Evolutionary conservation across 768 basidiomycete genomes (phyloP), one percentile per base, ranked within the genome.

Genomic region (Chlorophyllum brunneum): DNA sequence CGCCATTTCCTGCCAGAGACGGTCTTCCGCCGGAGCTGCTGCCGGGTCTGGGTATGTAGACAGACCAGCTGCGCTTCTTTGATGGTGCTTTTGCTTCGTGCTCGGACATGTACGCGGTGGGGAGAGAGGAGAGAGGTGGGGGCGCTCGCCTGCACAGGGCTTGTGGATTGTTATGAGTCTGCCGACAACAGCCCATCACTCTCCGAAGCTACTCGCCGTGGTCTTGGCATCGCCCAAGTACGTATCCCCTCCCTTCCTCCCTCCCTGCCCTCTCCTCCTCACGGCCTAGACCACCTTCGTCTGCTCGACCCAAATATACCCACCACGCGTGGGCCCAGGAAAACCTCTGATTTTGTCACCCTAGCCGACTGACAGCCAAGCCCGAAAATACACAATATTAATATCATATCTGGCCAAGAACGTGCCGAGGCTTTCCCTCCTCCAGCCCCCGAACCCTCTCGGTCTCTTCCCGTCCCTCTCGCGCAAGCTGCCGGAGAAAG

Each of bases 351-450:
- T n/a, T n/a, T n/a, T n/a, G n/a, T n/a, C n/a, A n/a, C n/a, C n/a
- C n/a, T n/a, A n/a, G n/a, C n/a, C 2, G 34, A 36, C 15, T n/a
- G 5, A 36, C 15, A 5, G 6, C 11, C 34, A 36, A 36, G 34
- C 34, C 34, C 34, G 15, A n/a, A n/a, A n/a, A n/a, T n/a, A n/a
- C n/a, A n/a, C n/a, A n/a, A n/a, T 37, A 18, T 20, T 47, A n/a
- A 38, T 39, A 22, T 54, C 47, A 11, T 5, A 27, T n/a, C 33
- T 65, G 58, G 0, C 70, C 67, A 44, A 68, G 55, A 18, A 79
- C 75, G 55, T 79, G 65, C 62, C 77, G 80, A 24, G 71, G 73
- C 59, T 66, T 70, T 0, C 77, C 80, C 39, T 62, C 67, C 26
- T 76, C 68, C 54, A 65, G 58, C 49, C 57, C 51, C 20, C 60